Evolutionary conservation across 2,329 filamentous ascomycete species (phyloP), one percentile per base, ranked within the genome.

Genomic region (Alternaria angustiovoidea): DNA sequence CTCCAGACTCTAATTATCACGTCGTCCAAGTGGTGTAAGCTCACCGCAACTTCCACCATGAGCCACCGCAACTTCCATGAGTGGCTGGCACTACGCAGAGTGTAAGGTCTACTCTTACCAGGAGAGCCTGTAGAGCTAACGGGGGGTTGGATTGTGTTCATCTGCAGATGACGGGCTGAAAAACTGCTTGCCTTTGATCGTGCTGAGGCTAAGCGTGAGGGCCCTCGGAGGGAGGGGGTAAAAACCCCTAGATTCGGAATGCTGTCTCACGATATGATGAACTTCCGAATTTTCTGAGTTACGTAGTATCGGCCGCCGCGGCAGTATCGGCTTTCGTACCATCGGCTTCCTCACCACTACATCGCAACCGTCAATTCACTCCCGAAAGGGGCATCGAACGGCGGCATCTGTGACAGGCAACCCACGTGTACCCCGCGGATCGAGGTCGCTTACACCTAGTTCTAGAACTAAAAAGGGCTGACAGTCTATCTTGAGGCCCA

Each of bases 401-500:
- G 32, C 20, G 22, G 46, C 46, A 20, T 38, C 32, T 49, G 14
- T 24, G 32, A 49, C 46, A 26, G 32, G 46, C 30, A 22, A 49
- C 32, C 46, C 46, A 38, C 32, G 32, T 49, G 7, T 36, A 26
- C 20, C 30, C 30, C 46, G 16, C 46, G 46, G 32, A 49, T 22
- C 32, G 16, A 49, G 46, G 30, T 38, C 14, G 32, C 46, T 49
- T 36, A 49, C 32, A 49, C 32, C 46, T 36, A 49, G 46, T n/a
- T 26, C 32, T 49, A 38, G 32, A 49, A 12, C 46, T 49, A 49
- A 36, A 26, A 49, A 49, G 46, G 22, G 46, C 24, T 16, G 32
- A 49, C 32, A 49, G 5, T 22, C 30, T 49, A 49, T 36, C 46
- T 49, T 49, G 46, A 54, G 43, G 56, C 46, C 44, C 43, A 56